Evolutionary conservation across 2,329 filamentous ascomycete genomes (phyloP).

Genomic region (Talaromyces pinophilus): DNA sequence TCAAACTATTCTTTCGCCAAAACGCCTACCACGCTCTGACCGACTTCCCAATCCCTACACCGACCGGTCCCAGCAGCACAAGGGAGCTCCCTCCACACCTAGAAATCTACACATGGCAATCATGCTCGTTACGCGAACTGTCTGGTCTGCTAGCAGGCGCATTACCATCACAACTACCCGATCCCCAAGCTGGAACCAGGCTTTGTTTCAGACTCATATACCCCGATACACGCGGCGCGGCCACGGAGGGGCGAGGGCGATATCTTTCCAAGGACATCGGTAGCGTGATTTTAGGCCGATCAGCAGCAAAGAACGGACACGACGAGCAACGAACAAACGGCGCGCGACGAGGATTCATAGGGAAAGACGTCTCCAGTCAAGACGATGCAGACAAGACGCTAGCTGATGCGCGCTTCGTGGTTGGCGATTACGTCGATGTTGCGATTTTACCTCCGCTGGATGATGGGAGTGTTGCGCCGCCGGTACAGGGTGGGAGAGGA

Average conservation of each 20-base stretch:
- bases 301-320: constrained; percentile 42
- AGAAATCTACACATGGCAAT: constrained; percentile 82
- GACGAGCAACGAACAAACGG: constrained; percentile 35
- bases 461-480: constrained; percentile 71
- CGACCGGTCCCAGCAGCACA: constrained; percentile 57
- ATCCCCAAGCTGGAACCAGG: constrained; percentile 75
- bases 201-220: constrained; percentile 87
- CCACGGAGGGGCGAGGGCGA: constrained; percentile 53
- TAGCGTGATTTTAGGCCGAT: constrained; percentile 69
- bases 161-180: constrained; percentile 68
- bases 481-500: constrained; percentile 50
- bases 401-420: constrained; percentile 75
- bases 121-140: constrained; percentile 78
- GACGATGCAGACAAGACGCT: constrained; percentile 72
- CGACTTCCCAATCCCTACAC: constrained; percentile 40
- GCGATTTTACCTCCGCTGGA: constrained; percentile 74
- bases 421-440: constrained; percentile 85
- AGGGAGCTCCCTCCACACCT: constrained; percentile 65
- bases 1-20: constrained; percentile 80
- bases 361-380: constrained; percentile 42
- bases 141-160: constrained; percentile 72
- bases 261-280: constrained; percentile 82
- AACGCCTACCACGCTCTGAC: constrained; percentile 66
- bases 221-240: constrained; percentile 63
- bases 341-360: constrained; percentile 39